phyloP scores from a whole-genome alignment of 352 stramenopile species.

The Peronospora farinosa region DNA sequence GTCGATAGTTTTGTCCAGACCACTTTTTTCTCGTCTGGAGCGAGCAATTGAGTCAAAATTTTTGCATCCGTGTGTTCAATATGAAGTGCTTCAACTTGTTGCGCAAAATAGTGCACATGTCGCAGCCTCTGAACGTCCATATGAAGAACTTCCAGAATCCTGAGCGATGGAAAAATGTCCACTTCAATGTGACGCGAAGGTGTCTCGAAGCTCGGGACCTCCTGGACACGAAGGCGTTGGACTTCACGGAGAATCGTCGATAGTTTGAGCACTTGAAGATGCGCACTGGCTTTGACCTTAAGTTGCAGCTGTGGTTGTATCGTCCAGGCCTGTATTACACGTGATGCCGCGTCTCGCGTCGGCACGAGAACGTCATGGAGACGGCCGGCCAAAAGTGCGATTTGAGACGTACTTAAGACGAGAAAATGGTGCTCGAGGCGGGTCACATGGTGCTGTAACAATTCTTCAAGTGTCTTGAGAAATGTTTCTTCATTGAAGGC shows the following conservation, averaged over 20 bases:
- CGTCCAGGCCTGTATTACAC: slow-evolving; percentile 63
- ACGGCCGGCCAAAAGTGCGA: slow-evolving; percentile 59
- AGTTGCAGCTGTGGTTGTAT: slow-evolving; percentile 59
- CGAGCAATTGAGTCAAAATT: slow-evolving; percentile 40
- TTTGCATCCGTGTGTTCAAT: slow-evolving; percentile 59
- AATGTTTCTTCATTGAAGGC: slow-evolving; percentile 51
- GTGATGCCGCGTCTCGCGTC: slow-evolving; percentile 56
- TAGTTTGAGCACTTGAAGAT: slow-evolving; percentile 84
- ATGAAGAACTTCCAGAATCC: slow-evolving; percentile 54
- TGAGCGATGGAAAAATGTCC: slow-evolving; percentile 78
- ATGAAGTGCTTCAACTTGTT: slow-evolving; percentile 56
- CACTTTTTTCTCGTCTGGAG: slow-evolving; percentile 13
- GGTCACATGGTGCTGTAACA: slow-evolving; percentile 52
- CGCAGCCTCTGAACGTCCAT: slow-evolving; percentile 34
- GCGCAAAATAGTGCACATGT: slow-evolving; percentile 63
- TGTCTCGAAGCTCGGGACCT: slow-evolving; percentile 28
- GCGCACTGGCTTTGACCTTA: slow-evolving; percentile 64
- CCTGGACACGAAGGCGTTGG: slow-evolving; percentile 52
- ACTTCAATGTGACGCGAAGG: slow-evolving; percentile 38
- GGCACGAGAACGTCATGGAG: slow-evolving; percentile 70
- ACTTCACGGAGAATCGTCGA: slow-evolving; percentile 80
- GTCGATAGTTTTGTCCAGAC: slow-evolving; percentile 45
- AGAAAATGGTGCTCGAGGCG: slow-evolving; percentile 50
- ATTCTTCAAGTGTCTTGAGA: slow-evolving; percentile 58
- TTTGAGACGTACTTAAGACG: slow-evolving; percentile 57